These are phyloP conservation scores for Ophiosphaerella narmari DNA, from an alignment of 2,329 filamentous ascomycete species.

Conservation along the genomic window DNA sequence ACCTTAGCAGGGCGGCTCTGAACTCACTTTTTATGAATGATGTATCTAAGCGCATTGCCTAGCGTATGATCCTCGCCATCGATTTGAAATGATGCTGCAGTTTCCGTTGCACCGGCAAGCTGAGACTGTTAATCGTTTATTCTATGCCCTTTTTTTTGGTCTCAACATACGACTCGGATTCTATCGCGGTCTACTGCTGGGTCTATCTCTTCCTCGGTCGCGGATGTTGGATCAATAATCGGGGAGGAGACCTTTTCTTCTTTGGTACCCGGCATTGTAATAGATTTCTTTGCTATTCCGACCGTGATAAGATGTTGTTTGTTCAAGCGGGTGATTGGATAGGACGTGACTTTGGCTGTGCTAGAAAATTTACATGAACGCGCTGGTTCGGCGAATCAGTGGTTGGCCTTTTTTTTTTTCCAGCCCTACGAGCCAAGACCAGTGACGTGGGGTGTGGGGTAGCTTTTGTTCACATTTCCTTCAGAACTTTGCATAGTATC, in stretches of 20 bases:
- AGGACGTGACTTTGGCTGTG: constrained; percentile 23
- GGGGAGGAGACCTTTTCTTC: constrained; percentile 22
- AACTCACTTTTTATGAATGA: constrained; percentile 97
- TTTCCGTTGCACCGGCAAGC: constrained; percentile 82
- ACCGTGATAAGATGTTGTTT: neutral
- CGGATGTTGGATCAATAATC: constrained; percentile 31
- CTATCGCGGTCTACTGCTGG: constrained; percentile 48
- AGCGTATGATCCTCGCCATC: constrained; percentile 92
- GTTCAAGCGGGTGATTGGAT: neutral
- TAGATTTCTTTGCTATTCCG: constrained; percentile 10
- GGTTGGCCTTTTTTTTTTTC: constrained; percentile 27
- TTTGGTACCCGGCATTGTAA: constrained; percentile 25
- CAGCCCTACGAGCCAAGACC: constrained; percentile 37
- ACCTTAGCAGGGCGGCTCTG: neutral
- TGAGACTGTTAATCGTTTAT: constrained; percentile 45
- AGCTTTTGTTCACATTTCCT: constrained; percentile 24
- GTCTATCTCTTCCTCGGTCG: constrained; percentile 37
- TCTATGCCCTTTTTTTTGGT: neutral
- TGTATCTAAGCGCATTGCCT: constrained; percentile 89
- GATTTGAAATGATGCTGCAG: constrained; percentile 93
- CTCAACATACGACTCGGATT: constrained; percentile 49
- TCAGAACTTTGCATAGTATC: neutral
- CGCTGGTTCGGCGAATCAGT: constrained; percentile 25
- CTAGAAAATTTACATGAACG: constrained; percentile 32
- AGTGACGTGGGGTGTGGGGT: constrained; percentile 30